Evolutionary conservation across 1,139 yeast genomes (phyloP), one percentile per base, ranked within the genome.

Genomic region (Pichia cactophila): DNA sequence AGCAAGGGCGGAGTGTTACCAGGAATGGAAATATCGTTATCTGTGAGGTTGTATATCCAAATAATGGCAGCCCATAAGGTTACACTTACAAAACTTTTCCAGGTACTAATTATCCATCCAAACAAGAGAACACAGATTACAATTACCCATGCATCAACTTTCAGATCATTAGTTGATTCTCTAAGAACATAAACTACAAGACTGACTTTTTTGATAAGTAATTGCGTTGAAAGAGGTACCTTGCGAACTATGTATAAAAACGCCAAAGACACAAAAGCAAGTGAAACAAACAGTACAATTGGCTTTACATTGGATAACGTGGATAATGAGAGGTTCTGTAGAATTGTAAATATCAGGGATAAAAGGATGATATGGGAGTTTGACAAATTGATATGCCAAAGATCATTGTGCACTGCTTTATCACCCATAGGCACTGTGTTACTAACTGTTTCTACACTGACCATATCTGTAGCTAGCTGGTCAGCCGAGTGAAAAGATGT

Each of bases 41-140:
- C 53, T n/a, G 47, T 28, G 11, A 53, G 28, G 29, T 51, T 48
- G 26, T 53, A 53, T 8, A 48, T 26, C 55, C 56, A 53, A 4
- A 53, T 38, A 3, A 50, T 41, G 14, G 42, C 39, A 36, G 38
- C 43, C 56, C 56, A 53, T 16, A 50, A 33, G 4, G 46, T 7
- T 33, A 52, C 50, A 20, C 38, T 46, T 2, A 52, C 33, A 1
- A 49, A 49, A 10, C 42, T 20, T 23, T 50, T 41, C 51, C 51
- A 50, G 31, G 46, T 29, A 11, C 45, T 47, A 8, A 51, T 42
- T 9, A 53, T 17, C 54, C 56, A 53, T 6, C 49, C 40, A n/a
- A 41, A 20, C 2, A 50, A 16, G 9, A 53, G 33, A 1, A 48
- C 26, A 1, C 42, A 41, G 5, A 52, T 48, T 9, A 52, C 17